Percentiles rank a stretch among this genome's conserved stretches.
These are phyloP conservation scores for Prototheca cutis DNA, from an alignment of 163 green algal species.

Conservation along the genomic window DNA sequence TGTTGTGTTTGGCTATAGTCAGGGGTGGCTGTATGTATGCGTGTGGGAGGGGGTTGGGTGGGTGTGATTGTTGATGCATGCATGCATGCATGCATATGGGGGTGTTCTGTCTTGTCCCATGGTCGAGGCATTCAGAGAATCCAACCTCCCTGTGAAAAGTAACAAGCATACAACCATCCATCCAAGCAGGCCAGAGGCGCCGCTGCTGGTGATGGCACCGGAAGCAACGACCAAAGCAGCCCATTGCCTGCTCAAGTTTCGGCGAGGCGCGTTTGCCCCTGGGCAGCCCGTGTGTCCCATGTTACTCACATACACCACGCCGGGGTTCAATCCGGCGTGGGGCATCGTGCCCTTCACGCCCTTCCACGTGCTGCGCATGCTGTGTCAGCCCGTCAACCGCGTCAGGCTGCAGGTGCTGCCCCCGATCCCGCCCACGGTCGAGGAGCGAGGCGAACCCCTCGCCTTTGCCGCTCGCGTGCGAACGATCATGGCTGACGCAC, in stretches of 20 bases:
- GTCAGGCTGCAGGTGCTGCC: background rate
- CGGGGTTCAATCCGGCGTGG: conserved; percentile 23
- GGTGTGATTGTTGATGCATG: background rate
- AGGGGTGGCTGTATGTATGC: no score
- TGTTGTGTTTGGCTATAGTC: no score
- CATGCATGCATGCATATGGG: background rate
- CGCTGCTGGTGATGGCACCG: conserved; percentile 18
- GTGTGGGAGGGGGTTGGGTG: no score
- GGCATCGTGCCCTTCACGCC: conserved; percentile 9
- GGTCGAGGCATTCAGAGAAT: no score
- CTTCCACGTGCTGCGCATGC: conserved; percentile 19
- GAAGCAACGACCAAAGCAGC: conserved; percentile 28
- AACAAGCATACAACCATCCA: no score
- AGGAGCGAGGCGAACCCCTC: conserved; percentile 10
- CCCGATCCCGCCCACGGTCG: background rate
- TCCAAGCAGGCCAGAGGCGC: no score
- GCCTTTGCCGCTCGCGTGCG: conserved; percentile 20
- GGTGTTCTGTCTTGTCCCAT: no score
- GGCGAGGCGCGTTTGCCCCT: conserved; percentile 16
- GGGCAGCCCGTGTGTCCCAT: conserved; percentile 21
- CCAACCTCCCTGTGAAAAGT: no score
- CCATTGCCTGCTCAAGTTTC: conserved; percentile 28
- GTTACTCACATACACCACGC: conserved; percentile 15
- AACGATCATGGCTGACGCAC: conserved; percentile 5
- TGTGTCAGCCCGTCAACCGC: conserved; percentile 5